phyloP scores from a whole-genome alignment of 1,139 yeast species.

The Suhomyces kunorum region DNA sequence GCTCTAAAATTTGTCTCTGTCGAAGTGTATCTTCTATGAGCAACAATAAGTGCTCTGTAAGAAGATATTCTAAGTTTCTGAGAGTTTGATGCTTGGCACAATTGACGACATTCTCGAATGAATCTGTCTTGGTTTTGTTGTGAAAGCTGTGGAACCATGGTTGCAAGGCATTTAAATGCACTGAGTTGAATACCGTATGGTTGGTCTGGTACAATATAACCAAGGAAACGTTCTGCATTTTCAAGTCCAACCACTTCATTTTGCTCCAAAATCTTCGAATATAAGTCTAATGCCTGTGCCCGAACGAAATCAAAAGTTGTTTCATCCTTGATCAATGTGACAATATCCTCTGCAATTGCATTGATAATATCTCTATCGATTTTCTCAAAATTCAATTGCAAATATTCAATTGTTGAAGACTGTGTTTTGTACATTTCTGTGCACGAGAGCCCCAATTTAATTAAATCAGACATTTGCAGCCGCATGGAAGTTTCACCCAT shows the following conservation, averaged over 20 bases:
- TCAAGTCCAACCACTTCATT: not conserved
- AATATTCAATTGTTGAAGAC: slow-evolving; percentile 38
- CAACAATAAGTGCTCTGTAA: slow-evolving; percentile 43
- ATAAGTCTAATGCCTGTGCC: slow-evolving; percentile 40
- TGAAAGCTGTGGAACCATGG: slow-evolving; percentile 5
- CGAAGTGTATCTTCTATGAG: slow-evolving; percentile 4
- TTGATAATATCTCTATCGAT: not conserved
- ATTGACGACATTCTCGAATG: slow-evolving; percentile 13
- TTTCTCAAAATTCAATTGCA: slow-evolving; percentile 16
- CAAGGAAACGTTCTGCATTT: not conserved
- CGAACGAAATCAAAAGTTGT: slow-evolving; percentile 45
- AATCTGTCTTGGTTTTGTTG: slow-evolving; percentile 3
- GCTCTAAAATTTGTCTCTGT: slow-evolving; percentile 2
- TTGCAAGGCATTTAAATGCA: slow-evolving; percentile 17
- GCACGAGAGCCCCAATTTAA: slow-evolving; percentile 36
- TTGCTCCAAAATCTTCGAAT: slow-evolving; percentile 22
- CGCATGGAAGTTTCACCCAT: slow-evolving; percentile 1
- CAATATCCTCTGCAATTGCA: not conserved
- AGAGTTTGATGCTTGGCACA: slow-evolving; percentile 45
- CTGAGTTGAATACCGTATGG: slow-evolving; percentile 12
- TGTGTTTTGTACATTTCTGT: slow-evolving; percentile 51
- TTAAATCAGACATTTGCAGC: slow-evolving; percentile 20
- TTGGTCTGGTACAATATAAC: not conserved
- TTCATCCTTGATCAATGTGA: slow-evolving; percentile 24
- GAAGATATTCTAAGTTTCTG: slow-evolving; percentile 50